Conservation (phyloP, 768 basidiomycete species). For the Russula foetens region DNA sequence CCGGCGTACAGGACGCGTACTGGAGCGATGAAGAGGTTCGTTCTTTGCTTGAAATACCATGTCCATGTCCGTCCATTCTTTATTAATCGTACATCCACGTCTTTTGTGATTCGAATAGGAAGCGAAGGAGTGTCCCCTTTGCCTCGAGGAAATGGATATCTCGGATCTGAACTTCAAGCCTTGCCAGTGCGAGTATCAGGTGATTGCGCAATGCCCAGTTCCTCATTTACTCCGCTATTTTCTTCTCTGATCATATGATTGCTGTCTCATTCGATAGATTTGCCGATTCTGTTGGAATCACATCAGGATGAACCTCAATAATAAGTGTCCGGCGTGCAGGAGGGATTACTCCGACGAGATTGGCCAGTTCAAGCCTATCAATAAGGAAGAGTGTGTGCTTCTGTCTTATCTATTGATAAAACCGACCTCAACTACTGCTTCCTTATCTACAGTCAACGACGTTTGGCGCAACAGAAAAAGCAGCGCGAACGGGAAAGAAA, state of each 20-base stretch:
- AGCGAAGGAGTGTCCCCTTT: constrained; percentile 95
- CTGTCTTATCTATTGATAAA: neutral
- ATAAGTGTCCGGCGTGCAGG: constrained; percentile 94
- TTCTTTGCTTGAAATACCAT: constrained; percentile 22
- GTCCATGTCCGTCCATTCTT: neutral
- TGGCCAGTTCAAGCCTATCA: constrained; percentile 92
- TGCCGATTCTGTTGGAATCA: constrained; percentile 99
- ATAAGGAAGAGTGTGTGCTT: constrained; percentile 81
- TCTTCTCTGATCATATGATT: constrained; percentile 10
- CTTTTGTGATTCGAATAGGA: constrained; percentile 63
- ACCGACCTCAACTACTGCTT: constrained; percentile 5
- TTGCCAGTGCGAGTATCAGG: constrained; percentile 98
- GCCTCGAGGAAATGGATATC: constrained; percentile 97
- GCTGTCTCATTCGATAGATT: constrained; percentile 46
- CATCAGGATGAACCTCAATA: constrained; percentile 92
- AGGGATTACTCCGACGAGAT: constrained; percentile 87
- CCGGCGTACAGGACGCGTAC: constrained; percentile 92
- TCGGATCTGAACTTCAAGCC: constrained; percentile 99
- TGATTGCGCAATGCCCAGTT: constrained; percentile 26
- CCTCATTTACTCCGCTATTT: neutral
- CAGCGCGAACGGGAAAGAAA: constrained; percentile 92
- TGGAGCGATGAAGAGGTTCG: constrained; percentile 89
- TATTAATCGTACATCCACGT: neutral
- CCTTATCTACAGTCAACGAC: constrained; percentile 69
- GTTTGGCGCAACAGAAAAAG: constrained; percentile 91